phyloP scores from a whole-genome alignment of 345 rosid species.

The Melaleuca quinquenervia region DNA sequence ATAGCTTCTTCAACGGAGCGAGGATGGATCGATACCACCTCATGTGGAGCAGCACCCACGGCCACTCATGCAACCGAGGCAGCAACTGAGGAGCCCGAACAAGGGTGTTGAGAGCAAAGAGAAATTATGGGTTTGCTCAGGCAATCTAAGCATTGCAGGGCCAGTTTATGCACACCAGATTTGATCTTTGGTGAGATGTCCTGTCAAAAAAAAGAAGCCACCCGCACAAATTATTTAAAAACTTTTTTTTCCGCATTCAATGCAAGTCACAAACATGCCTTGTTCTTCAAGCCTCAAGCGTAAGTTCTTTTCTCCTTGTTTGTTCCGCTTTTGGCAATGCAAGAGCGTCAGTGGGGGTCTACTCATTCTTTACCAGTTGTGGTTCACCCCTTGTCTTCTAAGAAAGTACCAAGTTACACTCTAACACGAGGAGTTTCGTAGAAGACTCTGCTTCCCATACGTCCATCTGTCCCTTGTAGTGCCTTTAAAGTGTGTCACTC shows the following conservation, averaged over 20 bases:
- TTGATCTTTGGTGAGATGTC: conserved; percentile 47
- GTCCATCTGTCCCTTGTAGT: conserved; percentile 17
- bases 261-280: neutral
- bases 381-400: conserved; percentile 10
- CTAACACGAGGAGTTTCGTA: neutral
- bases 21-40: neutral
- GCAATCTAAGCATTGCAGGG: conserved; percentile 16
- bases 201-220: conserved; percentile 15
- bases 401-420: conserved; percentile 1
- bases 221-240: neutral
- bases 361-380: neutral
- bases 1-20: neutral
- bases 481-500: conserved; percentile 20
- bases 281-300: neutral
- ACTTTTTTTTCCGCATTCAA: neutral
- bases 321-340: neutral
- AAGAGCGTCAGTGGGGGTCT: neutral
- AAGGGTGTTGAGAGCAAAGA: neutral
- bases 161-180: conserved; percentile 26
- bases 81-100: neutral
- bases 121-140: conserved; percentile 14
- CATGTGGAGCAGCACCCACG: neutral
- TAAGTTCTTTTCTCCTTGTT: neutral
- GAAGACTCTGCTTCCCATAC: conserved; percentile 3
- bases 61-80: neutral